phyloP scores from a whole-genome alignment of 805 yeast species.

The Kuraishia ogatae region DNA sequence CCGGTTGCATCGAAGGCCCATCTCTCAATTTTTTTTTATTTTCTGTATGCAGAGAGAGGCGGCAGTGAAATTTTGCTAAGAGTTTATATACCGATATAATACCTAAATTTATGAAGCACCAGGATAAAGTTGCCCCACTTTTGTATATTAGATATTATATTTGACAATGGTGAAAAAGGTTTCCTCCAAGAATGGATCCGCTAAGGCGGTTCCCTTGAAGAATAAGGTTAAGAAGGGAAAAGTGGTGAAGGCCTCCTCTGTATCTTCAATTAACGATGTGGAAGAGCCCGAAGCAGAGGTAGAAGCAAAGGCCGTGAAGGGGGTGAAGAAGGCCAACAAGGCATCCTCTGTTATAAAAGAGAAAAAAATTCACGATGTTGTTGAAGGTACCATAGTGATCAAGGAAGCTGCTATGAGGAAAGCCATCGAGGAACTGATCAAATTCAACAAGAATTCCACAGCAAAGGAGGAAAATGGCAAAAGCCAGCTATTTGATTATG shows the following conservation, averaged over 20 bases:
- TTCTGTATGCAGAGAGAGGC: background rate
- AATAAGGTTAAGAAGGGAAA: constrained; percentile 11
- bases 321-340: constrained; percentile 1
- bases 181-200: background rate
- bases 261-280: background rate
- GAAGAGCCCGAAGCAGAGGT: background rate
- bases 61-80: background rate
- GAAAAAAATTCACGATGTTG: constrained; percentile 8
- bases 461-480: constrained; percentile 19
- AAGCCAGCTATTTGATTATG: constrained; percentile 46
- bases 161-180: background rate
- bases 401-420: constrained; percentile 24
- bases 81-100: background rate
- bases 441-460: constrained; percentile 35
- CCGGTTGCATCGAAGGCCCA: background rate
- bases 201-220: background rate
- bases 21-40: background rate
- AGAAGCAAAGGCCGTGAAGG: constrained; percentile 7
- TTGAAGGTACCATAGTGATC: constrained; percentile 5
- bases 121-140: background rate
- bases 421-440: constrained; percentile 59
- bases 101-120: background rate
- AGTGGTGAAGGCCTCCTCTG: constrained; percentile 12
- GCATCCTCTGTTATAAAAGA: background rate
- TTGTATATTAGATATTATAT: background rate